Conservation (phyloP, 257 asterid species). For the Misopates orontium region DNA sequence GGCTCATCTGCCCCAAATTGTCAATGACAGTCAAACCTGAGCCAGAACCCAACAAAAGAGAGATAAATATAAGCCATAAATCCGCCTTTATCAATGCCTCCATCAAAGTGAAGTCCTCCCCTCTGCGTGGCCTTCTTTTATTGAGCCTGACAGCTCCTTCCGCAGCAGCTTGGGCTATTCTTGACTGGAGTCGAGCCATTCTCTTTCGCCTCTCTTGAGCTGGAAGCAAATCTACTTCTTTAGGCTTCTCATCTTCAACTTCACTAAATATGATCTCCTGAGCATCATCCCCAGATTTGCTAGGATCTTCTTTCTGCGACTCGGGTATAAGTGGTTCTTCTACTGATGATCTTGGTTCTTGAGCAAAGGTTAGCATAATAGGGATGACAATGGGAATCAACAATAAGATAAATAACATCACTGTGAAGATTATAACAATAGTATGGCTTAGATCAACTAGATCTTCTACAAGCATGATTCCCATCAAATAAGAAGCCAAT, state of each 20-base stretch:
- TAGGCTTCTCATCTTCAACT: conserved; percentile 54
- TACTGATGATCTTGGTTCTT: conserved; percentile 29
- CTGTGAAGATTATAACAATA: conserved; percentile 34
- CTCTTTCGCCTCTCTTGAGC: conserved; percentile 58
- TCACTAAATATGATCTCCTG: conserved; percentile 60
- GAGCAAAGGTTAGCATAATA: conserved; percentile 30
- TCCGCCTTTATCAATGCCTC: conserved; percentile 72
- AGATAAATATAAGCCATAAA: conserved; percentile 66
- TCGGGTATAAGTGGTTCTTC: conserved; percentile 48
- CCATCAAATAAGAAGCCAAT: conserved; percentile 62
- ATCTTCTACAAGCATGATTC: conserved; percentile 62
- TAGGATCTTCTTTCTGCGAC: conserved; percentile 40
- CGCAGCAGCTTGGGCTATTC: conserved; percentile 66
- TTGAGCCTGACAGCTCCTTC: conserved; percentile 68
- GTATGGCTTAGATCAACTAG: conserved; percentile 43
- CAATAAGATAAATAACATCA: conserved; percentile 40
- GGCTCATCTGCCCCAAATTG: conserved; percentile 66
- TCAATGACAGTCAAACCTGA: conserved; percentile 72
- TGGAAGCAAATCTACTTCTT: conserved; percentile 52
- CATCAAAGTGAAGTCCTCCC: conserved; percentile 62
- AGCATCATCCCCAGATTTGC: conserved; percentile 32
- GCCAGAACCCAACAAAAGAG: conserved; percentile 63
- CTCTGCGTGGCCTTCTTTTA: conserved; percentile 58
- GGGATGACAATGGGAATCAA: conserved; percentile 53
- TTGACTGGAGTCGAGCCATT: conserved; percentile 51